Evolutionary conservation across 371 early-diverging fungal genomes (phyloP), one percentile per base, ranked within the genome.

Genomic region (Phascolomyces articulosus): DNA sequence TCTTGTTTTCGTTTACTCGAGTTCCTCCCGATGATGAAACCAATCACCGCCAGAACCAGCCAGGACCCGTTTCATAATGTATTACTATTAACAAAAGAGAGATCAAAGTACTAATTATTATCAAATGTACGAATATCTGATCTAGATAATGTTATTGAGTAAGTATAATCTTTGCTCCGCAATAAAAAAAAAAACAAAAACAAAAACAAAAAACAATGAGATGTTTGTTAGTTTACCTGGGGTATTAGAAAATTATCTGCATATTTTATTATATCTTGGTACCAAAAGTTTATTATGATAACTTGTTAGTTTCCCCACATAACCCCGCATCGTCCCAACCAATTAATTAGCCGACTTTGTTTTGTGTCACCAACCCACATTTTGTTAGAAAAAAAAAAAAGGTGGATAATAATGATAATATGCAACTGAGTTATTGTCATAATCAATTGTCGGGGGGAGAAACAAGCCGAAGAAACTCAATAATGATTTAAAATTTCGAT

Each of bases 281-380:
- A n/a, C n/a, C n/a, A n/a, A n/a, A n/a, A n/a, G n/a, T n/a, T n/a
- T n/a, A n/a, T n/a, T n/a, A n/a, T n/a, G n/a, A n/a, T n/a, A n/a
- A n/a, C n/a, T n/a, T n/a, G n/a, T n/a, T n/a, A n/a, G n/a, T 34
- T 53, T 53, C 62, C 62, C 49, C 62, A 57, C 64, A 48, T 57
- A 31, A 47, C 64, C 64, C 64, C 64, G 57, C 57, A 18, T 27
- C 31, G 4, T 63, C 64, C 64, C 64, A 63, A 23, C 60, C 60
- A 59, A 59, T 59, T 47, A 41, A 7, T 41, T 51, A 24, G 24
- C 15, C 23, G 7, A n/a, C 44, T 44, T n/a, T 18, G n/a, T n/a
- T 24, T 24, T 51, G 51, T 51, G 51, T 51, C 20, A 51, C 51
- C 23, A 4, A 7, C 23, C 51, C 26, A 34, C 34, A n/a, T n/a